Base-by-base conservation (phyloP, 768 basidiomycete genomes). In the Mycena polygramma region DNA sequence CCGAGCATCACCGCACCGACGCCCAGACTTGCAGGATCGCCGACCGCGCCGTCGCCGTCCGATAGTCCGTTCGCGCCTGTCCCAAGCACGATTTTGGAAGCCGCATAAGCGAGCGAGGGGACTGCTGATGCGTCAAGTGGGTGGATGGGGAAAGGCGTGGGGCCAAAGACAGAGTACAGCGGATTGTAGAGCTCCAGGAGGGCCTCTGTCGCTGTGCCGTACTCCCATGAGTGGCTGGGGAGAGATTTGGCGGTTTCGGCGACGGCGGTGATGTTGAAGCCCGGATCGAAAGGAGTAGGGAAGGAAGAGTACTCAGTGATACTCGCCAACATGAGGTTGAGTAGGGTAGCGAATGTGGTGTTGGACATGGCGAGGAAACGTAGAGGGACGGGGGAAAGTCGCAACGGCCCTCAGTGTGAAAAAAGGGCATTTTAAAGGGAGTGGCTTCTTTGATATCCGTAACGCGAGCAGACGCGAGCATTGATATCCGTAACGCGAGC, bases 11-110 rank as follows among this genome's bases (percentile, higher is more conserved):
- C 74, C 4, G 87, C 84, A 4, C 83, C 81, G 4, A 84, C 81
- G 19, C 87, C 88, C 7, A 89, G 72, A 67, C 84, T 85, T 1
- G 89, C 86, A 0, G 90, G 90, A 70, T 91, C 90, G 0, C 86
- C 89, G 0, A 85, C 88, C 1, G 87, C 84, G 6, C 85, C 85
- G 53, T 83, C 81, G 2, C 83, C 84, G 36, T 82, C 76, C 0
- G 82, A 88, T 6, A 71, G 65, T 0, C 70, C 70, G 46, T 79
- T 73, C 3, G 63, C 66, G 5, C 77, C 77, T 3, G 60, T 67
- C 1, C 77, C 76, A 2, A 79, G 46, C 5, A 72, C 70, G 35
- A 78, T 77, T 22, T 75, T 75, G 9, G 68, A 43, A 3, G 53
- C 48, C 3, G 76, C 77, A 53, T 79, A 77, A 1, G 60, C 55